Evolutionary conservation across 1,139 yeast species (phyloP), one percentile per base, ranked within the genome.

Genomic region (Pichia sp.): DNA sequence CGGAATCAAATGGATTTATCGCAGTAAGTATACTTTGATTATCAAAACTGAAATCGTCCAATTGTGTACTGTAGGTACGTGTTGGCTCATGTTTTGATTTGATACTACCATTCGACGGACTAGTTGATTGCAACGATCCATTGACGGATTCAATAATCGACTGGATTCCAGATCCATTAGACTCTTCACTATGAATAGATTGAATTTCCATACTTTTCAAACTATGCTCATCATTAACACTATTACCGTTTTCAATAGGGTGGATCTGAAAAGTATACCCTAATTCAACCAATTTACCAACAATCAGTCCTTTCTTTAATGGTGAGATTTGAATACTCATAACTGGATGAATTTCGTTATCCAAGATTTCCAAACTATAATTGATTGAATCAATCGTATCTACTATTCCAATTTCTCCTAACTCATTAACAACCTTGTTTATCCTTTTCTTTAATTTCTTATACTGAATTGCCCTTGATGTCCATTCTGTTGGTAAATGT

Each of bases 391-490:
- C 57, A 12, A n/a, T n/a, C n/a, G 76, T 73, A 49, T 71, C 73
- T 39, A 76, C 73, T 23, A 80, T 65, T 0, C 87, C 87, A 35
- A 79, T 61, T 22, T 64, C 61, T 40, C 73, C 70, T 35, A 82
- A 69, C 62, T 83, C 90, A 29, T 69, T 67, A 11, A 82, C 88
- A 7, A 83, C 85, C 48, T 70, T 70, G 51, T 75, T 76, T 51
- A 83, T 82, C 51, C 80, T 73, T 61, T 84, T 84, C 62, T 84
- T 84, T 46, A 84, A 66, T 2, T 80, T 74, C 59, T 84, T 84
- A 63, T 84, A 84, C 57, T 82, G 85, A 46, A 84, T 83, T 23
- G 89, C 87, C 5, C 80, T 77, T 35, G 73, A 76, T 0, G 77
- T 68, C 92, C 92, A 84, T 38, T 80, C 83, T 38, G 71, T 73